These are phyloP conservation scores for Penicillium macrosclerotiorum DNA, from an alignment of 495 filamentous ascomycete species.

Conservation along the genomic window DNA sequence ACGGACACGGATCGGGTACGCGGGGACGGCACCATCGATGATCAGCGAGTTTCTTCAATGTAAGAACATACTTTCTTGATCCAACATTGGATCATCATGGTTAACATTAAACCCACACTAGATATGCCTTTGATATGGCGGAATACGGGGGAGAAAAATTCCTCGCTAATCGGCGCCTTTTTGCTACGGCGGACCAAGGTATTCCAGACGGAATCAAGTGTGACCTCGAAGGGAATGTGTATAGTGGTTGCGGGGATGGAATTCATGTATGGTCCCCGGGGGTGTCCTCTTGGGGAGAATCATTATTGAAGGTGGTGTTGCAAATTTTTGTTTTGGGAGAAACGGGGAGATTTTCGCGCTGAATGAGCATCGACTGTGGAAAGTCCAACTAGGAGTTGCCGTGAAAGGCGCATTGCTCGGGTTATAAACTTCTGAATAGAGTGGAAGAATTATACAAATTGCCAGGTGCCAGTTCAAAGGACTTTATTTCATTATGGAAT, in stretches of 20 bases:
- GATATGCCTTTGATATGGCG: slow-evolving; percentile 23
- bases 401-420: slow-evolving; percentile 39
- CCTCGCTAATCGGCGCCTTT: slow-evolving; percentile 21
- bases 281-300: slow-evolving; percentile 59
- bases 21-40: slow-evolving; percentile 20
- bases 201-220: slow-evolving; percentile 44
- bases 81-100: too few relatives aligned
- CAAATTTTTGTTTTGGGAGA: slow-evolving; percentile 47
- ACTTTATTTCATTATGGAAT: too few relatives aligned
- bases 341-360: slow-evolving; percentile 40
- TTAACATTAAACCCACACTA: too few relatives aligned
- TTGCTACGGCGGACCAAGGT: slow-evolving; percentile 22
- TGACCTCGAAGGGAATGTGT: slow-evolving; percentile 43
- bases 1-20: slow-evolving; percentile 36
- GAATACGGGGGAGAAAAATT: slow-evolving; percentile 19
- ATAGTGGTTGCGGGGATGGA: slow-evolving; percentile 45
- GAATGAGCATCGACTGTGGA: slow-evolving; percentile 42
- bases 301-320: slow-evolving; percentile 37
- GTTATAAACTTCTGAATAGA: too few relatives aligned
- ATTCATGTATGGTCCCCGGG: slow-evolving; percentile 47
- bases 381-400: slow-evolving; percentile 25
- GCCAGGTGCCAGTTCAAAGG: too few relatives aligned
- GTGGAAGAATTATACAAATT: too few relatives aligned
- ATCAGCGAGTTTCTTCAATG: slow-evolving; percentile 19
- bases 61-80: slow-evolving; percentile 11